Conservation (phyloP, 495 filamentous ascomycete species). For the Friedmanniomyces endolithicus region DNA sequence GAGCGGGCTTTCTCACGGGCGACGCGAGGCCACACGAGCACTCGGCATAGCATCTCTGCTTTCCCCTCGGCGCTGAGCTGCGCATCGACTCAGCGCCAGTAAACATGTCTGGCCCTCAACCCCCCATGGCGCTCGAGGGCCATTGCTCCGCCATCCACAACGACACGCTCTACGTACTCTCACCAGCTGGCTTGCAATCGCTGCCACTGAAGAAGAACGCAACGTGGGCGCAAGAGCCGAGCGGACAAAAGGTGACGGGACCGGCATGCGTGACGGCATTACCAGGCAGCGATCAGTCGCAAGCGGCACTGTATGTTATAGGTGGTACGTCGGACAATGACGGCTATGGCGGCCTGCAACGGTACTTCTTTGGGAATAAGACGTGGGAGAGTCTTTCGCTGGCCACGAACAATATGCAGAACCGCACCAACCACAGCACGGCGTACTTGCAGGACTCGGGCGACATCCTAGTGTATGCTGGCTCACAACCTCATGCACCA, state of each 20-base stretch:
- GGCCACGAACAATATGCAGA: constrained; percentile 43
- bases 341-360: constrained; percentile 64
- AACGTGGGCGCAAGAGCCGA: constrained; percentile 53
- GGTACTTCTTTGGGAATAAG: constrained; percentile 61
- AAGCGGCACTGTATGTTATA: constrained; percentile 66
- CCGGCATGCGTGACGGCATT: constrained; percentile 61
- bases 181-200: constrained; percentile 60
- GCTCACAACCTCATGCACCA: constrained; percentile 44
- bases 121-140: constrained; percentile 51
- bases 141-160: constrained; percentile 74
- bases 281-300: constrained; percentile 34
- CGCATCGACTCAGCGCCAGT: not conserved
- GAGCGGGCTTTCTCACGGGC: not conserved
- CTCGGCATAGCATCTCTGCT: not conserved
- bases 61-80: not conserved
- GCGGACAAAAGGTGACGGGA: constrained; percentile 56
- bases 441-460: constrained; percentile 58
- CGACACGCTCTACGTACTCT: constrained; percentile 78
- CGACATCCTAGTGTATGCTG: constrained; percentile 71
- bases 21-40: not conserved
- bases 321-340: constrained; percentile 51
- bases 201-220: constrained; percentile 55
- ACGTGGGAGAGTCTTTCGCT: constrained; percentile 62
- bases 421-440: constrained; percentile 62
- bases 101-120: constrained; percentile 31